Conservation (phyloP, 352 stramenopile species). For the Phytophthora uliginosa region DNA sequence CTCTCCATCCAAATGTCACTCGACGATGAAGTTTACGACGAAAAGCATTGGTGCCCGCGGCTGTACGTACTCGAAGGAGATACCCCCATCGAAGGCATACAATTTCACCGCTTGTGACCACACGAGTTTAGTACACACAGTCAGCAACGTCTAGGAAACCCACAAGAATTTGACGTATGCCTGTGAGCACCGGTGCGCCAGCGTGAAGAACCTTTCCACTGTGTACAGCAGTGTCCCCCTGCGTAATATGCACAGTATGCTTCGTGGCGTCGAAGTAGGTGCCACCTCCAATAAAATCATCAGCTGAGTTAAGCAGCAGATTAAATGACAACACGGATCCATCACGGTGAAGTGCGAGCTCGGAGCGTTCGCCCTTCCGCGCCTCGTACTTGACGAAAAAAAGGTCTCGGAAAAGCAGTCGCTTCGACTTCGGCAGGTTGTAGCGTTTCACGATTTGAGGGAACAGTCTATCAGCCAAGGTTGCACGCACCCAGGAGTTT, state of each 20-base stretch:
- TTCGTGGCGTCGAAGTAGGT: conserved; percentile 93
- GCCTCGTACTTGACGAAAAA: conserved; percentile 93
- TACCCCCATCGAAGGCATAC: conserved; percentile 82
- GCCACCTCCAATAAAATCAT: conserved; percentile 92
- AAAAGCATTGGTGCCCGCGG: conserved; percentile 76
- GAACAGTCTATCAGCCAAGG: conserved; percentile 64
- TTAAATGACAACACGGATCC: conserved; percentile 97
- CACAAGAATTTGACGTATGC: conserved; percentile 92
- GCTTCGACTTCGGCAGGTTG: conserved; percentile 46
- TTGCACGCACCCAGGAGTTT: conserved; percentile 73
- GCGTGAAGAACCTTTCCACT: conserved; percentile 95
- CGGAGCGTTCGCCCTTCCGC: conserved; percentile 58
- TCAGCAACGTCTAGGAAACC: conserved; percentile 93
- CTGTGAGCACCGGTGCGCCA: conserved; percentile 85
- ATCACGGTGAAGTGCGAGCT: conserved; percentile 93
- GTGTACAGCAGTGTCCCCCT: conserved; percentile 92
- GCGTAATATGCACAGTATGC: conserved; percentile 72
- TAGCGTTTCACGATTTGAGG: conserved; percentile 61
- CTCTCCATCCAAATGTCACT: conserved; percentile 80
- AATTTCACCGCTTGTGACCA: conserved; percentile 73
- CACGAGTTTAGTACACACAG: conserved; percentile 36
- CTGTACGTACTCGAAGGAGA: conserved; percentile 83
- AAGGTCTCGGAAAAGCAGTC: conserved; percentile 84
- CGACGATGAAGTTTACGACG: conserved; percentile 76
- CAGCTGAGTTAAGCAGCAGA: conserved; percentile 83